phyloP scores from a whole-genome alignment of 2,329 filamentous ascomycete genomes.

The Cyclaneusma minus region DNA sequence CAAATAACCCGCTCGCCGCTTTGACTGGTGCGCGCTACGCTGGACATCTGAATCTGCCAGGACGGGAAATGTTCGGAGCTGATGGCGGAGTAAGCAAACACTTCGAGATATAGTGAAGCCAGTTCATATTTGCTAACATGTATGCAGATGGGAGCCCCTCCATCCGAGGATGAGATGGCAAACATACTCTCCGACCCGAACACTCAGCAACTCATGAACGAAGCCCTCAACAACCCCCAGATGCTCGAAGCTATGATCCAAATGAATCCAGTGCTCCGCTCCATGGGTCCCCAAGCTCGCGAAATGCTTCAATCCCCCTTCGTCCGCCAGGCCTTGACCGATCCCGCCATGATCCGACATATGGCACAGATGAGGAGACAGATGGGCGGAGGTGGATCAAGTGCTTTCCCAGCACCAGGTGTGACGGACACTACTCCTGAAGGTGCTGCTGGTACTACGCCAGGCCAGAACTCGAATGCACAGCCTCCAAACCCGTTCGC shows the following conservation, averaged over 20 bases:
- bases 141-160: slow-evolving; percentile 74
- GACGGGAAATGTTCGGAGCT: slow-evolving; percentile 77
- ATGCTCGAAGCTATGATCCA: slow-evolving; percentile 93
- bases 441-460: slow-evolving; percentile 18
- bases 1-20: slow-evolving; percentile 79
- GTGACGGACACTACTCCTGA: slow-evolving; percentile 69
- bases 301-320: slow-evolving; percentile 79
- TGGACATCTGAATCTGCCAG: slow-evolving; percentile 78
- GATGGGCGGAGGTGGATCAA: slow-evolving; percentile 34
- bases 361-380: slow-evolving; percentile 71
- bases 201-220: slow-evolving; percentile 76
- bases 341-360: slow-evolving; percentile 69
- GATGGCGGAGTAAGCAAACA: slow-evolving; percentile 66
- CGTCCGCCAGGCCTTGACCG: slow-evolving; percentile 85
- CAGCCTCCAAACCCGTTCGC: slow-evolving; percentile 29
- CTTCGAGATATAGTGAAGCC: background rate
- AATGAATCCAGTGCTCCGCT: slow-evolving; percentile 68
- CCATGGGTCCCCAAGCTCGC: slow-evolving; percentile 56
- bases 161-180: slow-evolving; percentile 64
- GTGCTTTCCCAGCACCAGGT: slow-evolving; percentile 76
- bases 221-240: slow-evolving; percentile 87
- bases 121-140: slow-evolving; percentile 11
- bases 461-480: slow-evolving; percentile 7
- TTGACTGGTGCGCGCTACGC: slow-evolving; percentile 89
- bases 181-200: slow-evolving; percentile 80